Percentiles rank a stretch among this genome's conserved stretches.
phyloP scores from a whole-genome alignment of 352 stramenopile genomes.

The Phytophthora fragariae region DNA sequence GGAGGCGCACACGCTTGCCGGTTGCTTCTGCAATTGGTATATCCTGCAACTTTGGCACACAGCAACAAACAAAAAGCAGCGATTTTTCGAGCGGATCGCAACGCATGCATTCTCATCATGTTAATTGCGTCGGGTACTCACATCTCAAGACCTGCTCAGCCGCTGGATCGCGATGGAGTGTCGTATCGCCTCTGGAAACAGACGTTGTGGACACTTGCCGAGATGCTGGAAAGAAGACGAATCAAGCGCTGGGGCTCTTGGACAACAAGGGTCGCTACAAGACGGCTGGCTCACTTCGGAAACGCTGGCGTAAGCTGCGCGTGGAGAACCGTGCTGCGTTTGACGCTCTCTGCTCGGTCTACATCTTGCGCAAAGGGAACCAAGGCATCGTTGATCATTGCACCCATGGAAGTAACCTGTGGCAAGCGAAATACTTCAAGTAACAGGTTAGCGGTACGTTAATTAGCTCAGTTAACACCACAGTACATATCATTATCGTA shows the following conservation, averaged over 20 bases:
- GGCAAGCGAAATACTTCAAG: background rate
- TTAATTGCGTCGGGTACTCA: background rate
- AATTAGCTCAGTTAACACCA: background rate
- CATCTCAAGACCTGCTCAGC: background rate
- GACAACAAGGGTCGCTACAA: background rate
- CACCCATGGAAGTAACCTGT: background rate
- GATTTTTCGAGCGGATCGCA: background rate
- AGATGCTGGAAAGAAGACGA: background rate
- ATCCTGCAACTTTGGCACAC: background rate
- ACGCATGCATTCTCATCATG: background rate
- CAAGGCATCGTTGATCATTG: background rate
- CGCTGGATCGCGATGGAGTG: background rate
- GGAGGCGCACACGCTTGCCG: background rate
- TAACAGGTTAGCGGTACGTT: background rate
- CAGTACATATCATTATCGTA: background rate
- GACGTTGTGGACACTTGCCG: background rate
- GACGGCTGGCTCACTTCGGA: background rate
- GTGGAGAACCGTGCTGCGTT: background rate
- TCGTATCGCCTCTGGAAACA: background rate
- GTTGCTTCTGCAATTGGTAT: slow-evolving; percentile 3
- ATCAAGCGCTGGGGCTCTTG: background rate
- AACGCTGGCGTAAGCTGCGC: background rate
- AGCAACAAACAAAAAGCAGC: background rate
- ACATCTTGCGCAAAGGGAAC: background rate
- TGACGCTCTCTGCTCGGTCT: background rate